Evolutionary conservation across 2,329 filamentous ascomycete genomes (phyloP), one percentile per base, ranked within the genome.

Genomic region (Exophiala mesophila): DNA sequence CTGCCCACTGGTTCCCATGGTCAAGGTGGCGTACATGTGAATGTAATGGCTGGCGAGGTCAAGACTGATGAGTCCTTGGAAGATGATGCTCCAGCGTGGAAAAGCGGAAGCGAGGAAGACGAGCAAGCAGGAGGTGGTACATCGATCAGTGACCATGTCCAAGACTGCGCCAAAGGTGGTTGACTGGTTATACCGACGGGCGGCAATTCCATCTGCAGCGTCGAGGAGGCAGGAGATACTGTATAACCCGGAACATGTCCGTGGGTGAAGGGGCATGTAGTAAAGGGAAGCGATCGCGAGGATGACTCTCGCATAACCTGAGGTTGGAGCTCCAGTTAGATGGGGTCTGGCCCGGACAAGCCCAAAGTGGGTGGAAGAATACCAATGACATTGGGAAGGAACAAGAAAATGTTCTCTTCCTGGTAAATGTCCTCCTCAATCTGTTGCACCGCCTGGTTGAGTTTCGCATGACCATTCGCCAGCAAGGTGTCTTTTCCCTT

Each of bases 111-210:
- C 88, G 50, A 98, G 70, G 71, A 97, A 98, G 37, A 97, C 89
- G 36, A 98, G 78, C 56, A 98, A 70, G 66, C 92, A 98, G 2
- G 90, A 82, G 3, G 92, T 98, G 20, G 90, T 97, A 73, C 92
- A 97, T 47, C 92, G 84, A 67, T 98, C 92, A 13, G 92, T 98
- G 49, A 98, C 90, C 92, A 98, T 98, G 70, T 98, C 92, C 52
- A 98, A 76, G 23, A 98, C 90, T 21, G 90, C 92, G 52, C 92
- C 92, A 64, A 98, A 98, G 53, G 85, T 85, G 41, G 92, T 97
- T 26, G 86, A 90, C 67, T 98, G 92, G 59, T 94, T 80, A 63
- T 90, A 83, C 58, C 78, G 72, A 35, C 87, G 82, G 44, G 92
- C 92, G n/a, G 89, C 89, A 57, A 89, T 84, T 57, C 92, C 92